These are phyloP conservation scores for Calonectria crousiana DNA, from an alignment of 2,329 filamentous ascomycete genomes.

Conservation along the genomic window DNA sequence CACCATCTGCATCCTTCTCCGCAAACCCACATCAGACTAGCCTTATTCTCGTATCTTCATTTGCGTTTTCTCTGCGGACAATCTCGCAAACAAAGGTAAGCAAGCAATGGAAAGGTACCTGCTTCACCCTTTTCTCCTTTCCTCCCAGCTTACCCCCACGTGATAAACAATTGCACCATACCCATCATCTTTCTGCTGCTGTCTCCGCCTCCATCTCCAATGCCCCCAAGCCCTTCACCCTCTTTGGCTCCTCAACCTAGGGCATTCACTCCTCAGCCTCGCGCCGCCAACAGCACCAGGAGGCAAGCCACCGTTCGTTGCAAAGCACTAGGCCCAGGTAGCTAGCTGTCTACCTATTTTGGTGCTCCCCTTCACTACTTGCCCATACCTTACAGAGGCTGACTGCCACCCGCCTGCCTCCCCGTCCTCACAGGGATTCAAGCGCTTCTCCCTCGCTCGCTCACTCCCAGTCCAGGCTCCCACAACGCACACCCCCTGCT, in stretches of 20 bases:
- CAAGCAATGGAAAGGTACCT: neutral
- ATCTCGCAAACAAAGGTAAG: conserved; percentile 7
- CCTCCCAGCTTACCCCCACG: conserved; percentile 3
- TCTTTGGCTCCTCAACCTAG: neutral
- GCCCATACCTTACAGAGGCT: conserved; percentile 3
- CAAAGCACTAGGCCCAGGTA: neutral
- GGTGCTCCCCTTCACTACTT: neutral
- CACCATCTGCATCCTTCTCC: conserved; percentile 7
- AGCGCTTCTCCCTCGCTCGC: conserved; percentile 4
- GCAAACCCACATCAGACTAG: conserved; percentile 1
- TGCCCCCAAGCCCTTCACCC: neutral
- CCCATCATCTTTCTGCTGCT: neutral
- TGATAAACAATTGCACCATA: neutral
- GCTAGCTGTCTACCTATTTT: conserved; percentile 3
- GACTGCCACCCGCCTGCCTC: neutral
- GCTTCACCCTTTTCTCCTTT: neutral
- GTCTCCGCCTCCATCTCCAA: neutral
- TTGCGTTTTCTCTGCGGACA: neutral
- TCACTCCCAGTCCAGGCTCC: conserved; percentile 8
- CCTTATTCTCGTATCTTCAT: conserved; percentile 3
- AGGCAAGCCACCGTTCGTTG: conserved; percentile 1
- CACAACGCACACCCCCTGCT: conserved; percentile 12
- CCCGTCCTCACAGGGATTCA: neutral
- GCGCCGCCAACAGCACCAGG: neutral
- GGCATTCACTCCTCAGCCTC: conserved; percentile 10